Evolutionary conservation across 2,329 filamentous ascomycete species (phyloP), one percentile per base, ranked within the genome.

Genomic region (Fusarium secorum): DNA sequence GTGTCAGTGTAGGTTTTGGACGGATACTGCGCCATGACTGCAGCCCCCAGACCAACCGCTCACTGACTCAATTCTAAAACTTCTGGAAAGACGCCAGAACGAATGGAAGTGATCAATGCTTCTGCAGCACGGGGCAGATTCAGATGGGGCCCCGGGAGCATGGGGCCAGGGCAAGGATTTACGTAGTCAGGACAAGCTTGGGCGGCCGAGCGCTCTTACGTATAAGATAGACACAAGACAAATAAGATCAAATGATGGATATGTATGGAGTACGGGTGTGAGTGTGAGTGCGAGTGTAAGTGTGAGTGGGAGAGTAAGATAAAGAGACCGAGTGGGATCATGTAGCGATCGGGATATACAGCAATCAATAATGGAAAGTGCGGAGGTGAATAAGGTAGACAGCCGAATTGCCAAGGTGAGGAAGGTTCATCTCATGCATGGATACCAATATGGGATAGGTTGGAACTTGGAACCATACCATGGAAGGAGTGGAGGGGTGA

Each of bases 31-130:
- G 61, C 70, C 57, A 72, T 59, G 54, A 38, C 57, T 54, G 33
- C 33, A 52, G 52, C 38, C 44, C 51, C 24, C 28, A n/a, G 44
- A 42, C 36, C 28, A 44, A 36, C 52, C 46, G 41, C 51, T 38
- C 44, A 35, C 28, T 39, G 45, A 71, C 41, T 42, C 36, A 35
- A 60, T 46, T 51, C 48, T 48, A 44, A 30, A 48, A 58, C 74
- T 78, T 78, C 76, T 78, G 70, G 76, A 78, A 78, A 69, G 57
- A 59, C 60, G 49, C 64, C 68, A 71, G 76, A 78, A 76, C 66
- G 68, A 61, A 73, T 70, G 63, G 51, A 54, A 64, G 26, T 66
- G 56, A 70, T 64, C 73, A 64, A 74, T 75, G 70, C 57, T 63
- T 58, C 44, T 67, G 70, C 58, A 73, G 72, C 64, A 75, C 71